Conservation (phyloP, 495 filamentous ascomycete species). For the Penicillium parvum region DNA sequence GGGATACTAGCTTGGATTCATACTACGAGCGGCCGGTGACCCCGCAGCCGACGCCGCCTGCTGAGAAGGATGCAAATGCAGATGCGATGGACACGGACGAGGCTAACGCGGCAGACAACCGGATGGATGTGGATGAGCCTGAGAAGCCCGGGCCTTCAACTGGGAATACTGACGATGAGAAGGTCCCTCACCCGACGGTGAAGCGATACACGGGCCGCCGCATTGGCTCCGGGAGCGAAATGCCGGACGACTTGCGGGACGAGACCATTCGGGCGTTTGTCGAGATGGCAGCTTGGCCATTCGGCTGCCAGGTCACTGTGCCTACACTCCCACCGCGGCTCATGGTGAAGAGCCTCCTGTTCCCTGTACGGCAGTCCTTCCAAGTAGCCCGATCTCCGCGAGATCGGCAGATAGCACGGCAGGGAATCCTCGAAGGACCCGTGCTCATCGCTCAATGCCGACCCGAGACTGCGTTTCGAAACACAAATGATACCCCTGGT, state of each 20-base stretch:
- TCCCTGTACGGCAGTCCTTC: conserved; percentile 48
- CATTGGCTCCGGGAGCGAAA: conserved; percentile 58
- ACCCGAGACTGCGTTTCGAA: conserved; percentile 51
- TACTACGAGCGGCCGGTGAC: conserved; percentile 43
- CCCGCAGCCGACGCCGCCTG: conserved; percentile 19
- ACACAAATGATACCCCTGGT: conserved; percentile 32
- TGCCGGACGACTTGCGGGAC: conserved; percentile 72
- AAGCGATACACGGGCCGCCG: conserved; percentile 51
- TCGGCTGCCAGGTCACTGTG: conserved; percentile 65
- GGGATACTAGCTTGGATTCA: conserved; percentile 57
- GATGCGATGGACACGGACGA: conserved; percentile 26
- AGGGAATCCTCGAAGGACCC: conserved; percentile 74
- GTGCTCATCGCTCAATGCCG: conserved; percentile 55
- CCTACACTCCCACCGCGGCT: conserved; percentile 61
- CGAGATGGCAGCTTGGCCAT: conserved; percentile 75
- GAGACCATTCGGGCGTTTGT: conserved; percentile 67
- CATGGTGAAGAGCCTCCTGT: conserved; percentile 48
- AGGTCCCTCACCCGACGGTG: conserved; percentile 14
- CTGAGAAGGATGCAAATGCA: conserved; percentile 7
- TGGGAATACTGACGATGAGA: conserved; percentile 1
- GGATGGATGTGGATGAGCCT: conserved; percentile 35
- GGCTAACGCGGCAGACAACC: conserved; percentile 8
- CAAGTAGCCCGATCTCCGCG: conserved; percentile 64
- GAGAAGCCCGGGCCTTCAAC: background rate
- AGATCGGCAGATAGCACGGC: conserved; percentile 64